Percentiles rank a stretch among this genome's conserved stretches.
phyloP scores from a whole-genome alignment of 495 filamentous ascomycete species.

The Cryomyces minteri region DNA sequence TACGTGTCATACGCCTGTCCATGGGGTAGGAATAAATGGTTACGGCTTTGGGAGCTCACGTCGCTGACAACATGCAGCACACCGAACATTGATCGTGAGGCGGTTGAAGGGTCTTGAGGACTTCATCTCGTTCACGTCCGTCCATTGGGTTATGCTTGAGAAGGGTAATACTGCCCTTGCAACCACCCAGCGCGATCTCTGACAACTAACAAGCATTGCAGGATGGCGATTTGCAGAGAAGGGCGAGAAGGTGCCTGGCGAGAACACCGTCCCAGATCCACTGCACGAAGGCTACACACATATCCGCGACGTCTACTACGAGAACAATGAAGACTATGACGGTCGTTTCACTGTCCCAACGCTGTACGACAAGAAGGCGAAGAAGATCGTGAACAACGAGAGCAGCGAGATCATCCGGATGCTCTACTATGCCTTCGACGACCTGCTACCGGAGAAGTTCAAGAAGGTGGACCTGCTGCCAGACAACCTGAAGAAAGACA shows the following conservation, averaged over 20 bases:
- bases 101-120: constrained; percentile 52
- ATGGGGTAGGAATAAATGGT: constrained; percentile 30
- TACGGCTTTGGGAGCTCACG: not conserved
- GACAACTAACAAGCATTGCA: not conserved
- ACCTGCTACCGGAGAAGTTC: constrained; percentile 39
- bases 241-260: constrained; percentile 25
- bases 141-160: constrained; percentile 48
- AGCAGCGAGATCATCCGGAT: constrained; percentile 70
- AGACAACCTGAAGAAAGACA: constrained; percentile 32
- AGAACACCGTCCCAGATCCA: constrained; percentile 39
- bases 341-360: constrained; percentile 67
- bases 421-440: constrained; percentile 59
- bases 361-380: constrained; percentile 55
- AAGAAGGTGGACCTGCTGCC: constrained; percentile 49
- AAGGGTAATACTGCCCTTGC: constrained; percentile 25
- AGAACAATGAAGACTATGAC: constrained; percentile 45
- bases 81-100: constrained; percentile 46
- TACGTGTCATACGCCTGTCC: constrained; percentile 61
- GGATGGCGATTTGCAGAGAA: constrained; percentile 23
- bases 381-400: constrained; percentile 71
- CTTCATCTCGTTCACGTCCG: constrained; percentile 42
- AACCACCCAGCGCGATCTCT: not conserved
- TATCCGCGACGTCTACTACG: constrained; percentile 55
- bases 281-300: constrained; percentile 39
- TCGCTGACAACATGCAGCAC: constrained; percentile 23